Evolutionary conservation across 164 flowering plant genomes (phyloP).

Genomic region (Piper betle): DNA sequence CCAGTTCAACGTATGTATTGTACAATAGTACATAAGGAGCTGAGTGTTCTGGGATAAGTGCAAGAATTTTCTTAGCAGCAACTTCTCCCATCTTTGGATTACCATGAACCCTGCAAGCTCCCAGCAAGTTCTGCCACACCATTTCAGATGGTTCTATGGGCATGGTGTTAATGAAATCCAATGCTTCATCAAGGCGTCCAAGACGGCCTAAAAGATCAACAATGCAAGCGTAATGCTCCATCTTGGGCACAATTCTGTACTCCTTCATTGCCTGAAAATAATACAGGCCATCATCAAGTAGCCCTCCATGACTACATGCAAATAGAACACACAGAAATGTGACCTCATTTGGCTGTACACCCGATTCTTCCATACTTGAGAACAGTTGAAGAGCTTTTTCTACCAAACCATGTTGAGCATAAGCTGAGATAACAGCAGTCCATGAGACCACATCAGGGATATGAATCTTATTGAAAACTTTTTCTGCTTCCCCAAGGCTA

Average conservation of each 20-base stretch:
- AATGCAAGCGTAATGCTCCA: constrained; percentile 64
- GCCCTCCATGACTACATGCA: constrained; percentile 64
- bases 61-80: constrained; percentile 40
- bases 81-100: constrained; percentile 39
- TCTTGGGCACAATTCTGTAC: constrained; percentile 33
- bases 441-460: constrained; percentile 40
- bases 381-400: constrained; percentile 33
- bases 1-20: constrained; percentile 32
- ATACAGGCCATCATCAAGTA: constrained; percentile 43
- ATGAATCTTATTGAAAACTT: constrained; percentile 22
- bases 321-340: constrained; percentile 45
- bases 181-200: constrained; percentile 41
- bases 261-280: constrained; percentile 35
- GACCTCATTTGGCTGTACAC: constrained; percentile 27
- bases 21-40: constrained; percentile 49
- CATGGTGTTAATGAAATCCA: constrained; percentile 38
- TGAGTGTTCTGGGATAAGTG: constrained; percentile 30
- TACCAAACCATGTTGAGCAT: constrained; percentile 46
- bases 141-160: constrained; percentile 44
- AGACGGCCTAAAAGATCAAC: constrained; percentile 55
- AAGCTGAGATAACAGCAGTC: constrained; percentile 34
- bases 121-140: constrained; percentile 50
- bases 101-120: constrained; percentile 46
- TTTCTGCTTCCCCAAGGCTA: constrained; percentile 25
- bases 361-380: constrained; percentile 28